Evolutionary conservation across 2,329 filamentous ascomycete genomes (phyloP), one percentile per base, ranked within the genome.

Genomic region (Clonostachys rhizophaga): DNA sequence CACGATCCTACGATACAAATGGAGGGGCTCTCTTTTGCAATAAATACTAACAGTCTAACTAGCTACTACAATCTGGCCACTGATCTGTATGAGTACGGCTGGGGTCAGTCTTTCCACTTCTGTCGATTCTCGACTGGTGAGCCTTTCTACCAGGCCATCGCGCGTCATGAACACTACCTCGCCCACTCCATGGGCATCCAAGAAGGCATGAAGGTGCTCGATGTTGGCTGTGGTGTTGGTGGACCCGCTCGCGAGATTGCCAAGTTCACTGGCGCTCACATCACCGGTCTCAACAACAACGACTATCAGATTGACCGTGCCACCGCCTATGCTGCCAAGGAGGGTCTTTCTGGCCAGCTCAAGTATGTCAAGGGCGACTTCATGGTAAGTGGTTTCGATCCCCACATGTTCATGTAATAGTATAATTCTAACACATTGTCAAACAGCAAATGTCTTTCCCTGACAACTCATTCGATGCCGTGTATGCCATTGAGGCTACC

Each of bases 61-160:
- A 91, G 87, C 68, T 96, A 96, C 79, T 96, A 96, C 76, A 95
- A 96, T 72, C 82, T 96, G 43, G 91, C 89, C n/a, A 96, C 91
- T 56, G 91, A 96, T 63, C 71, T 96, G 44, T 96, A 96, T 76
- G 94, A 97, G 75, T 94, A 96, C 59, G 94, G 91, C 59, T 99
- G 94, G 91, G 89, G 89, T 52, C 85, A 91, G 61, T 92, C 86
- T 44, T 99, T 99, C 80, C 92, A 99, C 73, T 97, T 99, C 79
- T 95, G 89, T 74, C 90, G 92, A 53, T 96, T 92, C 70, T 87
- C 89, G 47, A 75, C 84, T 57, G 87, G 87, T 63, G 94, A 99
- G 74, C 75, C 83, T 45, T 97, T 97, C 75, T 76, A 83, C 68
- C 89, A 95, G 71, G 91, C 91, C 52, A 92, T 97, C 70, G 89